Evolutionary conservation across 495 filamentous ascomycete genomes (phyloP), one percentile per base, ranked within the genome.

Genomic region (Rhypophila decipiens): DNA sequence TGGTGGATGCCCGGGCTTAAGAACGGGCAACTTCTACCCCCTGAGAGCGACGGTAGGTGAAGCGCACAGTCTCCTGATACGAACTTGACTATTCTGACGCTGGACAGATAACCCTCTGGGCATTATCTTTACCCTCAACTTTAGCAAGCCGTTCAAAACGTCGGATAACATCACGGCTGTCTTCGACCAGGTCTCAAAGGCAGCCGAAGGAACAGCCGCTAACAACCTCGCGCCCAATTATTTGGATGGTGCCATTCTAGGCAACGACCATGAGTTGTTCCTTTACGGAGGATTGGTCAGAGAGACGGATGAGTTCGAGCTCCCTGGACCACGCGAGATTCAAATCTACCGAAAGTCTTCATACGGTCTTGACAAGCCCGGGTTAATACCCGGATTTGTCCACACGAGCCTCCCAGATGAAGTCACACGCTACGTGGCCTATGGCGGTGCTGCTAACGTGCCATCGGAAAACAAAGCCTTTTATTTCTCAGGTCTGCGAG

Each of bases 391-490:
- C 0, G 66, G 69, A 9, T 79, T 75, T 54, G 11, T 59, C 21
- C 38, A 57, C 8, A 52, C 53, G 5, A 15, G 55, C 5, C 66
- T 83, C 0, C 57, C 75, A 15, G 8, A 52, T 8, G 59, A 56
- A 21, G 47, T 86, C 27, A 87, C 79, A 3, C 71, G 76, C 31
- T 87, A 82, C 56, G 57, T 89, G 35, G 77, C 83, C 4, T 77
- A 75, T 49, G 85, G 85, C 10, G 84, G 74, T 1, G 74, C 71
- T 1, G 81, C 74, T 7, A 84, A 73, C 11, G 79, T 77, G 4
- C 83, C 84, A 0, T 86, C 84, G 8, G 84, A 89, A 61, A 84
- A 88, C 49, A 71, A 77, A 44, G 83, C 77, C 0, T 89, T 82
- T 67, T 85, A 87, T 54, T 85, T 89, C 53, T 75, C 79, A 3